Base-by-base conservation (phyloP, 2,329 filamentous ascomycete species). In the Botrytis sinoallii region DNA sequence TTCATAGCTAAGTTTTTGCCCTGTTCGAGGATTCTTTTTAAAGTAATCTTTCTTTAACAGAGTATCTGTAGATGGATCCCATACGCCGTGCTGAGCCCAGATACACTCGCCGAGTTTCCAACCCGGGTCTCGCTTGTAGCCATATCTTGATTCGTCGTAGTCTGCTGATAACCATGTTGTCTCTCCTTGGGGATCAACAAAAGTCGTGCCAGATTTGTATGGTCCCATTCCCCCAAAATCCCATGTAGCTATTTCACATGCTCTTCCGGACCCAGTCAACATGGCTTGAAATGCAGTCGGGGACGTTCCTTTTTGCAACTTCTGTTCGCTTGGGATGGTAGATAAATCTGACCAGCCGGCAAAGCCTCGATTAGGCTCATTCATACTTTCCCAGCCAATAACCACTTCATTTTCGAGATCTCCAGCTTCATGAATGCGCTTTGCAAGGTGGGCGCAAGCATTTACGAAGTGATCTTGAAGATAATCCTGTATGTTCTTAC, bases 61-160 rank as follows among this genome's bases (percentile, higher is more conserved):
- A 0, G 88, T 89, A 81, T 98, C 94, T 3, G 88, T 92, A 6
- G 86, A 84, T 9, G 92, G 91, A 80, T 99, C 94, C 96, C 96
- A 99, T 9, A 99, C 90, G 1, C 95, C 95, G 82, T 99, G 95
- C 80, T 98, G 95, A 5, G 96, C 95, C 96, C 96, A 99, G 59
- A 99, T 82, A 80, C 96, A 98, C 82, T 97, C 90, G n/a, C 96
- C 96, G 29, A 99, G 84, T 81, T 91, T 95, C 96, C 96, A 99
- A 12, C 87, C 91, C 0, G 92, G 88, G 80, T 97, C 93, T 76
- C 96, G 89, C 81, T 92, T 94, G 90, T 93, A 99, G 52, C 93
- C 93, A 81, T 99, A 99, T 76, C 90, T 89, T 20, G 89, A 91
- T 77, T 99, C 96, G 79, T 97, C 92, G 81, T 95, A 94, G 74